Evolutionary conservation across 1,284 basidiomycete species (phyloP).

Genomic region (Ustilago cynodontis): DNA sequence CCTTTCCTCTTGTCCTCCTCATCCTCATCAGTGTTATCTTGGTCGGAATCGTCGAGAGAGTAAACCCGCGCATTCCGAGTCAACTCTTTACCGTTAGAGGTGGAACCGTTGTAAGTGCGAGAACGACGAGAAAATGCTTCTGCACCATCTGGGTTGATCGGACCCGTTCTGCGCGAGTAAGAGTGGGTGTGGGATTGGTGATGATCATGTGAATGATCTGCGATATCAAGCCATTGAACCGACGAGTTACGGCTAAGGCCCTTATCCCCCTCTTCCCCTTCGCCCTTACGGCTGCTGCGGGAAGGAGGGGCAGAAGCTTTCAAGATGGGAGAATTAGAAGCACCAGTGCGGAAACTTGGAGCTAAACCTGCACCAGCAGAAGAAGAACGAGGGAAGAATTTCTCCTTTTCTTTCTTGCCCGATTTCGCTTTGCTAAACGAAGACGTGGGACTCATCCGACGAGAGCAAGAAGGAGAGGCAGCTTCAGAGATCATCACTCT

Average conservation of each 20-base stretch:
- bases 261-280: background rate
- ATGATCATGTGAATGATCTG: constrained; percentile 31
- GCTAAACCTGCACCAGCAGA: constrained; percentile 48
- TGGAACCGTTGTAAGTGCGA: constrained; percentile 21
- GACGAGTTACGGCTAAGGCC: constrained; percentile 26
- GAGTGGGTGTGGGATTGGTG: background rate
- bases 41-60: constrained; percentile 14
- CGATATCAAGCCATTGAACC: constrained; percentile 57
- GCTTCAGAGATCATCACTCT: constrained; percentile 50
- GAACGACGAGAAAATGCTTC: constrained; percentile 31
- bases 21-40: constrained; percentile 19
- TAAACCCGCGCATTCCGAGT: constrained; percentile 28
- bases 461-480: constrained; percentile 12
- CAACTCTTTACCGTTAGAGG: constrained; percentile 25
- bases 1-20: constrained; percentile 17
- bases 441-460: constrained; percentile 23
- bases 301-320: constrained; percentile 18
- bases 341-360: constrained; percentile 8
- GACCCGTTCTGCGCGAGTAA: background rate
- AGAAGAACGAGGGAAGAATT: constrained; percentile 51
- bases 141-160: constrained; percentile 33
- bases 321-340: constrained; percentile 26
- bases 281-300: background rate
- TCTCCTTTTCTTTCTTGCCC: constrained; percentile 31
- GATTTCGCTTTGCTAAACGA: constrained; percentile 25